Conservation (phyloP, 2,329 filamentous ascomycete species). For the Colletotrichum sp. region DNA sequence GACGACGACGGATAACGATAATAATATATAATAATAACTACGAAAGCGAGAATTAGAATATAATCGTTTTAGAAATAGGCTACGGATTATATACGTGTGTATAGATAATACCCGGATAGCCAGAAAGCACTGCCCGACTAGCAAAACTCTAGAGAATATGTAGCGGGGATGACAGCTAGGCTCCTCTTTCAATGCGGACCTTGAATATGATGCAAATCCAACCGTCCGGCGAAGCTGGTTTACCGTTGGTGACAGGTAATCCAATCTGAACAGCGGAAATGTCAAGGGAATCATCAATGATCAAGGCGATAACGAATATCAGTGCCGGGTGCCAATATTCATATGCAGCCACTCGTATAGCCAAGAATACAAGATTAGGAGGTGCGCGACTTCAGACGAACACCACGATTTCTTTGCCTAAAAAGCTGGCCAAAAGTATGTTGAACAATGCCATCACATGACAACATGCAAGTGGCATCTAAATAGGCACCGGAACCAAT, state of each 20-base stretch:
- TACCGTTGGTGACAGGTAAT: background rate
- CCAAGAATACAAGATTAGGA: background rate
- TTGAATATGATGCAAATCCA: background rate
- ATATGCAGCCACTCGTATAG: background rate
- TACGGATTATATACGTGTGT: too few species aligned
- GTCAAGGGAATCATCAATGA: background rate
- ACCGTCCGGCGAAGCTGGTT: background rate
- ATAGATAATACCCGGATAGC: too few species aligned
- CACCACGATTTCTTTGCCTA: background rate
- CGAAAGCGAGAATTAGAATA: too few species aligned
- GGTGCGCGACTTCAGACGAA: background rate
- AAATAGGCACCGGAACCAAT: background rate
- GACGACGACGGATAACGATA: too few species aligned
- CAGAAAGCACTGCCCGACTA: too few species aligned
- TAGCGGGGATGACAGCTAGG: background rate
- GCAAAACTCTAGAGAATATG: background rate
- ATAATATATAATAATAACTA: too few species aligned
- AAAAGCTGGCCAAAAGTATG: background rate
- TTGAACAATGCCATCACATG: background rate
- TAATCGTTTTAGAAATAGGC: too few species aligned
- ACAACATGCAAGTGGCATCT: background rate
- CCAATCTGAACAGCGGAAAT: background rate
- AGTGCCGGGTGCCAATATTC: background rate
- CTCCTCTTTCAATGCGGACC: fast-evolving
- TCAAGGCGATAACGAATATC: fast-evolving